These are phyloP conservation scores for Sungouiozyma intestinalis DNA, from an alignment of 805 yeast species.

Conservation along the genomic window DNA sequence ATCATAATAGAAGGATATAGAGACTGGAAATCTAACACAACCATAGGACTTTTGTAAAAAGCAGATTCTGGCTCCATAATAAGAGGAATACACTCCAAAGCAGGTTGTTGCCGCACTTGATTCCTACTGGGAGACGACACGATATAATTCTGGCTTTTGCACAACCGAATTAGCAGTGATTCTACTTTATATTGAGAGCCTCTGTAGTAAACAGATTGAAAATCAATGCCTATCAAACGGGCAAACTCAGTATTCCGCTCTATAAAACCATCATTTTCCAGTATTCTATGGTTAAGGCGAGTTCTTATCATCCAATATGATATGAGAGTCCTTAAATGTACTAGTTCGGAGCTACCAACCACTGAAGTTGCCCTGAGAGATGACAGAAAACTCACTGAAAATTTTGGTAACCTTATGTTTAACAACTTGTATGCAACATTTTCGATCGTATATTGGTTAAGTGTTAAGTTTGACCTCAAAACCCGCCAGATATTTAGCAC, in stretches of 20 bases:
- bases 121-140: conserved; percentile 68
- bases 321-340: conserved; percentile 35
- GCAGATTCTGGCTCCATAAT: conserved; percentile 87
- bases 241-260: conserved; percentile 73
- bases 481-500: conserved; percentile 78
- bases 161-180: conserved; percentile 62
- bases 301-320: conserved; percentile 35
- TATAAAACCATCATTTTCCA: conserved; percentile 55
- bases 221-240: conserved; percentile 79
- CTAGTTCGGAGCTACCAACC: conserved; percentile 8
- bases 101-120: conserved; percentile 74
- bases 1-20: conserved; percentile 86
- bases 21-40: conserved; percentile 89
- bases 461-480: conserved; percentile 48
- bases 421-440: conserved; percentile 59
- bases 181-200: conserved; percentile 96
- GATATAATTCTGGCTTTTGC: conserved; percentile 65
- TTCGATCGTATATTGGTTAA: conserved; percentile 66
- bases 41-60: conserved; percentile 77
- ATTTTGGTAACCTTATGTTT: conserved; percentile 60
- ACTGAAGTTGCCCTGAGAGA: conserved; percentile 30
- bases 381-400: conserved; percentile 39
- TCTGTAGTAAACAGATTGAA: conserved; percentile 72
- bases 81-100: conserved; percentile 79
- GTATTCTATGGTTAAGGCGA: conserved; percentile 34